phyloP scores from a whole-genome alignment of 2,329 filamentous ascomycete genomes.

The Apiospora phragmitis region DNA sequence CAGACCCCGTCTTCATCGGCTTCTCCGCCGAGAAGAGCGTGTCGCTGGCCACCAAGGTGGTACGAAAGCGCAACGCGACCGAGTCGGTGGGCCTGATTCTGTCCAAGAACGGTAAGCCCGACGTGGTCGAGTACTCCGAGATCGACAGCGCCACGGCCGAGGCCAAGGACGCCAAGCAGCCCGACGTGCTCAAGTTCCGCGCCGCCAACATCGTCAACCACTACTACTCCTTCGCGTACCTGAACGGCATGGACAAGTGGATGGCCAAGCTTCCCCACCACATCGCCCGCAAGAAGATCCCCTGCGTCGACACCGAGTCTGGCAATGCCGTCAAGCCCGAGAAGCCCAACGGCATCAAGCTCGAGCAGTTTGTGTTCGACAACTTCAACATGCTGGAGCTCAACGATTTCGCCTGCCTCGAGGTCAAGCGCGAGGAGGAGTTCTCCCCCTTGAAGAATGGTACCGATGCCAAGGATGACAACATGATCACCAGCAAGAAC shows the following conservation, averaged over 20 bases:
- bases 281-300: constrained; percentile 98
- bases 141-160: constrained; percentile 88
- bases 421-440: constrained; percentile 95
- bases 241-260: constrained; percentile 88
- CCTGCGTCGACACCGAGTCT: constrained; percentile 72
- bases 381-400: constrained; percentile 89
- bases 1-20: constrained; percentile 92
- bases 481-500: constrained; percentile 86
- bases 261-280: constrained; percentile 87
- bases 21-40: constrained; percentile 87
- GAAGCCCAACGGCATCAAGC: constrained; percentile 96
- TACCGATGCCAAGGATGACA: constrained; percentile 63
- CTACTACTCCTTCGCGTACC: constrained; percentile 95
- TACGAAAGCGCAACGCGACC: constrained; percentile 94
- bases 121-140: constrained; percentile 98
- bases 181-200: constrained; percentile 86
- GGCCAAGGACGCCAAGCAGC: constrained; percentile 79
- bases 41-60: constrained; percentile 98
- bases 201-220: constrained; percentile 99
- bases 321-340: constrained; percentile 85
- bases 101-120: constrained; percentile 91
- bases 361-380: constrained; percentile 99
- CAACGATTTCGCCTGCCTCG: constrained; percentile 90
- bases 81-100: constrained; percentile 95
- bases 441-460: constrained; percentile 95